These are phyloP conservation scores for Peniophora sp. DNA, from an alignment of 1,284 basidiomycete species.

Conservation along the genomic window DNA sequence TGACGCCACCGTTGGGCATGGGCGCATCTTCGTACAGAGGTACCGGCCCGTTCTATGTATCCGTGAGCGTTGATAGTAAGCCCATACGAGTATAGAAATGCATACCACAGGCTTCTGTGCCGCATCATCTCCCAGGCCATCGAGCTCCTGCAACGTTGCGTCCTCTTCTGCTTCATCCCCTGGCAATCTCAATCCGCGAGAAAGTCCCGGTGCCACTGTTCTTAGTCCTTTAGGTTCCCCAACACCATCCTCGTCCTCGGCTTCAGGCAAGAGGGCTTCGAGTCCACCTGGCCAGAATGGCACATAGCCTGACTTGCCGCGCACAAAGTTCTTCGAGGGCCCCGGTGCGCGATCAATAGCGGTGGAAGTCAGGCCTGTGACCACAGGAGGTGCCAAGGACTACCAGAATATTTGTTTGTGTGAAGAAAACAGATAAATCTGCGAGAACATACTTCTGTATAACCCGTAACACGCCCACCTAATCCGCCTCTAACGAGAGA, in stretches of 20 bases:
- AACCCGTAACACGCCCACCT: constrained; percentile 73
- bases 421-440: background rate
- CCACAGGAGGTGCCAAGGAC: constrained; percentile 42
- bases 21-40: constrained; percentile 4
- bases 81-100: background rate
- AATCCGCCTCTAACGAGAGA: constrained; percentile 75
- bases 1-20: constrained; percentile 12
- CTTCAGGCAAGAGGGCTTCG: constrained; percentile 43
- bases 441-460: constrained; percentile 50
- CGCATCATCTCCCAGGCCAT: constrained; percentile 4
- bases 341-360: constrained; percentile 81
- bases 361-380: constrained; percentile 68
- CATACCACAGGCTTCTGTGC: background rate
- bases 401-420: constrained; percentile 16
- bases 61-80: constrained; percentile 22
- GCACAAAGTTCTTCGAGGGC: constrained; percentile 73
- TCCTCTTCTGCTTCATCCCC: constrained; percentile 45
- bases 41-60: constrained; percentile 11
- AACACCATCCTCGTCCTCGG: constrained; percentile 24
- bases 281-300: constrained; percentile 92
- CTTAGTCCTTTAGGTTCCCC: constrained; percentile 39
- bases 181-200: constrained; percentile 58
- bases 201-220: constrained; percentile 55
- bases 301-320: constrained; percentile 88
- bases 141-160: constrained; percentile 23